Conservation (phyloP, 2,329 filamentous ascomycete genomes). For the Trichoderma sp. region DNA sequence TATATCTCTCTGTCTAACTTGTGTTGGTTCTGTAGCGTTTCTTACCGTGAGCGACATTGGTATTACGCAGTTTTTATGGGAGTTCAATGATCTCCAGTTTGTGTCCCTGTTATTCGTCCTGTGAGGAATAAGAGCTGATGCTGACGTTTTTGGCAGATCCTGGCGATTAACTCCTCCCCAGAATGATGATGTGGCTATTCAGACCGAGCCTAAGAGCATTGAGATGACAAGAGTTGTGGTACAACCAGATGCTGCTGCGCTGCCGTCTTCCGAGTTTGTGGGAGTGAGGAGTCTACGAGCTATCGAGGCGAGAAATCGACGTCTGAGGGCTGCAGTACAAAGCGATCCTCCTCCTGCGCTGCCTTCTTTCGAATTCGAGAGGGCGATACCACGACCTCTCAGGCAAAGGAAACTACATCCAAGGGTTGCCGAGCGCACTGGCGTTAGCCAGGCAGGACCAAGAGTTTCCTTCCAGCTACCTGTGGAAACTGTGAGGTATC, state of each 20-base stretch:
- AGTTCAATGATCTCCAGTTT: background rate
- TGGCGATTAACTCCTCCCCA: background rate
- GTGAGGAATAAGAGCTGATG: background rate
- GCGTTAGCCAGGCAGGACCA: background rate
- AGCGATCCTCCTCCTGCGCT: background rate
- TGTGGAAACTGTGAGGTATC: background rate
- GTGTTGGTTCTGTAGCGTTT: background rate
- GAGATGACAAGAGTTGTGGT: background rate
- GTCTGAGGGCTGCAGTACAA: background rate
- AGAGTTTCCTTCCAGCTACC: background rate
- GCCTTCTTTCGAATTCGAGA: background rate
- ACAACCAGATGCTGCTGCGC: background rate
- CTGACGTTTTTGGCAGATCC: background rate
- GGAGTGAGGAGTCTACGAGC: background rate
- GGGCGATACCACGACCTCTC: background rate
- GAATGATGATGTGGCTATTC: background rate
- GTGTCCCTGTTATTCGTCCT: background rate
- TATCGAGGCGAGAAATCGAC: background rate
- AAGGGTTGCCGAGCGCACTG: background rate
- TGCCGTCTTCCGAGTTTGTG: background rate
- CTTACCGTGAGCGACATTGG: background rate
- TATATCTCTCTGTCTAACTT: background rate
- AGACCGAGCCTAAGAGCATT: background rate
- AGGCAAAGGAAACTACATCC: background rate
- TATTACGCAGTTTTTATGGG: background rate